These are phyloP conservation scores for Claviceps sp. DNA, from an alignment of 2,329 filamentous ascomycete genomes.

Conservation along the genomic window DNA sequence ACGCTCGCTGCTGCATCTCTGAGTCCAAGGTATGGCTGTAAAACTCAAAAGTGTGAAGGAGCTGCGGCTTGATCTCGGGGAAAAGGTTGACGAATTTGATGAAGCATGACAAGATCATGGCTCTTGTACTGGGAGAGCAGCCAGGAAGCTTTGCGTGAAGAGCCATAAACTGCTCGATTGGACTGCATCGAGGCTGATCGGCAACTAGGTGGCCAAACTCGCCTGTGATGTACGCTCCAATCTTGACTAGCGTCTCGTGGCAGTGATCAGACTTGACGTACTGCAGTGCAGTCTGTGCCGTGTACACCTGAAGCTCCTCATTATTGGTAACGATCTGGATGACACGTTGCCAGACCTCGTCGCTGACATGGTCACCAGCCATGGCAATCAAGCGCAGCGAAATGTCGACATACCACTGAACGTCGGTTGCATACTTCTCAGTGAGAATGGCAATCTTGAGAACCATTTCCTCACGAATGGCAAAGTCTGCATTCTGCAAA, in stretches of 20 bases:
- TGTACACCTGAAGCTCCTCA: slow-evolving; percentile 93
- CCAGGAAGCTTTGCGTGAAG: slow-evolving; percentile 80
- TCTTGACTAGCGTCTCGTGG: slow-evolving; percentile 95
- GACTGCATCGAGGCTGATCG: slow-evolving; percentile 81
- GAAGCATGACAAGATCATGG: slow-evolving; percentile 89
- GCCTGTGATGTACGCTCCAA: slow-evolving; percentile 87
- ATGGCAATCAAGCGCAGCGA: slow-evolving; percentile 87
- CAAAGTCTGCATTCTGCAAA: slow-evolving; percentile 91
- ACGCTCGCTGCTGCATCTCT: slow-evolving; percentile 90
- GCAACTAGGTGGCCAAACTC: slow-evolving; percentile 96
- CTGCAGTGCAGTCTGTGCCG: slow-evolving; percentile 81
- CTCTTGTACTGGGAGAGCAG: slow-evolving; percentile 78
- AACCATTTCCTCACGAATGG: slow-evolving; percentile 98
- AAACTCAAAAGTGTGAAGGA: slow-evolving; percentile 76
- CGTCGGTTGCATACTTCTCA: slow-evolving; percentile 95
- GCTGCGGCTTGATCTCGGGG: slow-evolving; percentile 92
- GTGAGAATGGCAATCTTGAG: slow-evolving; percentile 97
- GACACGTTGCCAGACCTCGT: slow-evolving; percentile 97
- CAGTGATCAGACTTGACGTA: slow-evolving; percentile 89
- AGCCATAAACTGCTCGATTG: slow-evolving; percentile 92
- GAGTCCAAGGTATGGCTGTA: slow-evolving; percentile 94
- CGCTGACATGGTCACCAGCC: slow-evolving; percentile 95
- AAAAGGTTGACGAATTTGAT: slow-evolving; percentile 98
- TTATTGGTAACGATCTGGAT: slow-evolving; percentile 99
- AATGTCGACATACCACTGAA: slow-evolving; percentile 99